phyloP scores from a whole-genome alignment of 345 rosid genomes.

The Linum tenue region DNA sequence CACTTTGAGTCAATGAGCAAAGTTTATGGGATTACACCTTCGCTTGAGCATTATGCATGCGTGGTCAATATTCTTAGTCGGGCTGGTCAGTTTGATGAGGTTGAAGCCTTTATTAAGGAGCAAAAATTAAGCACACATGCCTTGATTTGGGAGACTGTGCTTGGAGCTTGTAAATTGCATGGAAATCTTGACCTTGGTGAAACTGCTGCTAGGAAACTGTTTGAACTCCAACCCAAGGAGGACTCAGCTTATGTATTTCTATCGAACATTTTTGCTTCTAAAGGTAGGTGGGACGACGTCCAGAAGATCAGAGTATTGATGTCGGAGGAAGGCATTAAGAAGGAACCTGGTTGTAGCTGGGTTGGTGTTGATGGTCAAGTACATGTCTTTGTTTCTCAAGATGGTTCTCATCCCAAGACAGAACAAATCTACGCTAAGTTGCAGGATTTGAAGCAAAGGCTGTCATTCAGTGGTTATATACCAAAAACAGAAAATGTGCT shows the following conservation, averaged over 20 bases:
- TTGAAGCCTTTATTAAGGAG: slow-evolving; percentile 24
- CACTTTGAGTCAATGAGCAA: slow-evolving; percentile 20
- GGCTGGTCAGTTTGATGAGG: slow-evolving; percentile 30
- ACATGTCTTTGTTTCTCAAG: slow-evolving; percentile 27
- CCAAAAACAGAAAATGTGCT: slow-evolving; percentile 14
- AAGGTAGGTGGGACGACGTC: slow-evolving; percentile 24
- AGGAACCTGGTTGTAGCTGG: slow-evolving; percentile 35
- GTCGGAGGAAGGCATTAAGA: slow-evolving; percentile 21
- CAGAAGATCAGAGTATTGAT: slow-evolving; percentile 22
- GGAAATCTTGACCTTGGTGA: slow-evolving; percentile 28
- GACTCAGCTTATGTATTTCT: slow-evolving; percentile 26
- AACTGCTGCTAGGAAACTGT: slow-evolving; percentile 27
- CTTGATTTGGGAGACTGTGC: slow-evolving; percentile 35
- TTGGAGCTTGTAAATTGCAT: slow-evolving; percentile 29
- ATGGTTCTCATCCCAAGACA: slow-evolving; percentile 22
- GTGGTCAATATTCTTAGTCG: slow-evolving; percentile 31
- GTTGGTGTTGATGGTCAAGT: slow-evolving; percentile 19
- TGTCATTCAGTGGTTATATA: slow-evolving; percentile 10
- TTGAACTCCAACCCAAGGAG: slow-evolving; percentile 28
- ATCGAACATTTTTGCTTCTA: slow-evolving; percentile 29
- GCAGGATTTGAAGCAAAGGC: slow-evolving; percentile 15
- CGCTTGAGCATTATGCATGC: slow-evolving; percentile 29
- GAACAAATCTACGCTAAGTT: slow-evolving; percentile 19
- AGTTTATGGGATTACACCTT: slow-evolving; percentile 24
- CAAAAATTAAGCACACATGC: slow-evolving; percentile 17